Conservation (phyloP, 2,329 filamentous ascomycete species). For the Fusarium sp. region DNA sequence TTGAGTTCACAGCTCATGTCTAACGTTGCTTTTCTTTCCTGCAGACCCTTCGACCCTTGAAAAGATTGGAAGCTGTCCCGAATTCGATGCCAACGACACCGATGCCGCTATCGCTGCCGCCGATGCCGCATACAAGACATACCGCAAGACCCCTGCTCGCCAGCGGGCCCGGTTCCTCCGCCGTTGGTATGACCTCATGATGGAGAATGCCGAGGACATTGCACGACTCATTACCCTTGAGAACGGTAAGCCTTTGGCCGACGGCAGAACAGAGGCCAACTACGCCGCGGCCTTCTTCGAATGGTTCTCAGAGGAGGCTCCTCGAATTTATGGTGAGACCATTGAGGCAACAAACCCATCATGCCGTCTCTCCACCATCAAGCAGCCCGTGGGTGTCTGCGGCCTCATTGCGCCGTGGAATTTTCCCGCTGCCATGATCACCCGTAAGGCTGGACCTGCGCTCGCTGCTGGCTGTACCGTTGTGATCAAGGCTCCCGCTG, state of each 20-base stretch:
- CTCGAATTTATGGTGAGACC: conserved; percentile 58
- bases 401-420: conserved; percentile 64
- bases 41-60: conserved; percentile 78
- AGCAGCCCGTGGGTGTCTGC: conserved; percentile 54
- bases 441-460: conserved; percentile 62
- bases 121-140: conserved; percentile 67
- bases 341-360: conserved; percentile 71
- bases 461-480: conserved; percentile 80
- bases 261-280: conserved; percentile 68
- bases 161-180: conserved; percentile 71
- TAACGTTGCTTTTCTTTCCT: conserved; percentile 23
- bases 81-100: conserved; percentile 77
- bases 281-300: conserved; percentile 73
- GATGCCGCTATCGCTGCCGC: conserved; percentile 78
- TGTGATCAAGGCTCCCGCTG: conserved; percentile 88
- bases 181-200: conserved; percentile 76
- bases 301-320: conserved; percentile 75
- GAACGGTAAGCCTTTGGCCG: conserved; percentile 77
- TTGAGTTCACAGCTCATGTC: conserved; percentile 4
- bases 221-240: conserved; percentile 77
- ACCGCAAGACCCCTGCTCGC: conserved; percentile 70
- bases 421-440: conserved; percentile 69
- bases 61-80: conserved; percentile 77
- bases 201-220: conserved; percentile 75
- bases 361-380: conserved; percentile 62